Conservation (phyloP, 345 rosid species). For the Hypericum perforatum region DNA sequence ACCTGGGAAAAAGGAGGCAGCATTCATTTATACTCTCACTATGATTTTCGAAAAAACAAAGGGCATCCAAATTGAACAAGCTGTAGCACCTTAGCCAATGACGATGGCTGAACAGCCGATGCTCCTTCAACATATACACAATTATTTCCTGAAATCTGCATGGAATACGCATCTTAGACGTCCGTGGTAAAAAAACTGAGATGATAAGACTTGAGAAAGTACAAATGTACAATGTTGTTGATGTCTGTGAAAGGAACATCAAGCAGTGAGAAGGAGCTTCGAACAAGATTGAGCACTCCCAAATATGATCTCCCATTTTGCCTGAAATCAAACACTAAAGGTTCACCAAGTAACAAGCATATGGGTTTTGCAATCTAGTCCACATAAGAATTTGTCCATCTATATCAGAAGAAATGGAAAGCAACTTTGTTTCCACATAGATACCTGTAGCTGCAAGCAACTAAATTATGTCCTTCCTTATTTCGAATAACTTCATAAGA, state of each 20-base stretch:
- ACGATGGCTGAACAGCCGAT: conserved; percentile 71
- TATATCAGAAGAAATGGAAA: conserved; percentile 6
- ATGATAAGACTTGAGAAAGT: conserved; percentile 16
- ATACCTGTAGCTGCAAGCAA: conserved; percentile 87
- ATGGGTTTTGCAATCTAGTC: no score
- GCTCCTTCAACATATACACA: conserved; percentile 81
- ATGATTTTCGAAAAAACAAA: neutral
- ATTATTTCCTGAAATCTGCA: conserved; percentile 52
- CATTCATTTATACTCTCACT: no score
- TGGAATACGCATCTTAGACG: conserved; percentile 8
- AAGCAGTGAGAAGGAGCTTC: conserved; percentile 57
- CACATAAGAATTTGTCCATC: neutral
- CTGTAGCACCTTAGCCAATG: conserved; percentile 64
- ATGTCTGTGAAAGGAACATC: conserved; percentile 85
- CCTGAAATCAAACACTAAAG: conserved; percentile 37
- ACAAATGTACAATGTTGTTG: conserved; percentile 65
- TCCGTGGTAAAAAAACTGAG: conserved; percentile 6
- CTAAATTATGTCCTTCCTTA: conserved; percentile 43
- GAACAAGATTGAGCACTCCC: conserved; percentile 55
- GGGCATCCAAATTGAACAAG: no score
- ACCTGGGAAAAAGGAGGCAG: conserved; percentile 33
- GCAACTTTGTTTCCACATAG: conserved; percentile 8
- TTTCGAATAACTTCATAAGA: conserved; percentile 65
- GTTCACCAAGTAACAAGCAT: no score
- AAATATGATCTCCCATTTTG: conserved; percentile 80